These are phyloP conservation scores for Yarrowia sp. DNA, from an alignment of 805 yeast genomes.

Conservation along the genomic window DNA sequence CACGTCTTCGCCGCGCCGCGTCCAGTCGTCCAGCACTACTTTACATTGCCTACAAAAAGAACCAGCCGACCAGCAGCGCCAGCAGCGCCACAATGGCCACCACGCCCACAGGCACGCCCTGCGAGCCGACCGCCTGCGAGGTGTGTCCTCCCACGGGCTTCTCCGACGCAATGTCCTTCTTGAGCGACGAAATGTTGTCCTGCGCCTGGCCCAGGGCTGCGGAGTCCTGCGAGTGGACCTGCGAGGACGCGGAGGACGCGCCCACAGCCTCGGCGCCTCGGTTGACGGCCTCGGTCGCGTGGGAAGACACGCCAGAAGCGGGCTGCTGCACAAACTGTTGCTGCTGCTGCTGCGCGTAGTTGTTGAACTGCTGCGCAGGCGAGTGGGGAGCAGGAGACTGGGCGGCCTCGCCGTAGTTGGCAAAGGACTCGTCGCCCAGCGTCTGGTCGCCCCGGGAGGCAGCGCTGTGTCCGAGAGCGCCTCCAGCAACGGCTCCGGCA, in stretches of 20 bases:
- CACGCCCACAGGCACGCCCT: constrained; percentile 54
- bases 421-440: constrained; percentile 28
- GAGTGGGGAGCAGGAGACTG: constrained; percentile 35
- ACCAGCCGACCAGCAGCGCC: constrained; percentile 65
- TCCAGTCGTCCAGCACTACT: constrained; percentile 9
- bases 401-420: constrained; percentile 28
- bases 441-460: constrained; percentile 28
- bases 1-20: too few species aligned
- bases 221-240: constrained; percentile 24
- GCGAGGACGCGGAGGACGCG: neutral
- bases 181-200: constrained; percentile 28
- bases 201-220: constrained; percentile 25
- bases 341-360: constrained; percentile 30
- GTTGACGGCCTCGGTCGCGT: constrained; percentile 7
- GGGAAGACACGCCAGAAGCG: neutral
- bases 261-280: neutral
- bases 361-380: constrained; percentile 29
- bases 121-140: constrained; percentile 33
- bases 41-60: constrained; percentile 50
- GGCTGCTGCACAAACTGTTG: constrained; percentile 1
- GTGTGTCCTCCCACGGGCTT: constrained; percentile 46
- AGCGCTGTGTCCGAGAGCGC: constrained; percentile 32
- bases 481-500: constrained; percentile 36
- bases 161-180: constrained; percentile 31
- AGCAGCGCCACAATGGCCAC: constrained; percentile 56